Percentiles rank a stretch among this genome's conserved stretches.
phyloP scores from a whole-genome alignment of 2,329 filamentous ascomycete species.

The Pseudovirgaria hyperparasitica region DNA sequence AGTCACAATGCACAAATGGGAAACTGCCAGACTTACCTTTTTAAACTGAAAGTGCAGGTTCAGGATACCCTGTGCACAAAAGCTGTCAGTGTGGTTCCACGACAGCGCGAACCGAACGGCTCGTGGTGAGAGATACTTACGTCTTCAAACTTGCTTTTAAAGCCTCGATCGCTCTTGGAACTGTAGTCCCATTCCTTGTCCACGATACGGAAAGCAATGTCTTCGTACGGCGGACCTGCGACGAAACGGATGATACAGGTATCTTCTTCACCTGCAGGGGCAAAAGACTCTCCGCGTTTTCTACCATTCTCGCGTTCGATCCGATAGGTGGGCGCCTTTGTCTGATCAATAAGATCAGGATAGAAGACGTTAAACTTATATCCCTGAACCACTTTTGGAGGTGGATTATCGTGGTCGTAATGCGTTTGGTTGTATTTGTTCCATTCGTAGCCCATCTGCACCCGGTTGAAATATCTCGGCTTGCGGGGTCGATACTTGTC shows the following conservation, averaged over 20 bases:
- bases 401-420: constrained; percentile 96
- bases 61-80: constrained; percentile 61
- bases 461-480: constrained; percentile 92
- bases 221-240: constrained; percentile 88
- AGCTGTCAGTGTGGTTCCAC: not conserved
- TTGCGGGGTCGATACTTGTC: constrained; percentile 81
- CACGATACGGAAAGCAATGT: constrained; percentile 92
- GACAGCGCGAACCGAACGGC: too few relatives aligned
- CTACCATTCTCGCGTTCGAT: constrained; percentile 90
- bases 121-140: constrained; percentile 38
- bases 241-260: constrained; percentile 95
- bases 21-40: constrained; percentile 49
- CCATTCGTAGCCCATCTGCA: constrained; percentile 99
- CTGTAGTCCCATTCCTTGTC: constrained; percentile 99
- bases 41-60: constrained; percentile 99
- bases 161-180: constrained; percentile 85
- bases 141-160: constrained; percentile 96
- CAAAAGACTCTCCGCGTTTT: constrained; percentile 80
- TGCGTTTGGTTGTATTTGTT: constrained; percentile 99
- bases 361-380: constrained; percentile 99
- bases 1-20: constrained; percentile 3
- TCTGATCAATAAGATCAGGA: constrained; percentile 88
- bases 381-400: constrained; percentile 93
- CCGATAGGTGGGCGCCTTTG: constrained; percentile 87
- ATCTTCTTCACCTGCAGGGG: constrained; percentile 88